Conservation (phyloP, 352 stramenopile species). For the Globisporangium ultimum region DNA sequence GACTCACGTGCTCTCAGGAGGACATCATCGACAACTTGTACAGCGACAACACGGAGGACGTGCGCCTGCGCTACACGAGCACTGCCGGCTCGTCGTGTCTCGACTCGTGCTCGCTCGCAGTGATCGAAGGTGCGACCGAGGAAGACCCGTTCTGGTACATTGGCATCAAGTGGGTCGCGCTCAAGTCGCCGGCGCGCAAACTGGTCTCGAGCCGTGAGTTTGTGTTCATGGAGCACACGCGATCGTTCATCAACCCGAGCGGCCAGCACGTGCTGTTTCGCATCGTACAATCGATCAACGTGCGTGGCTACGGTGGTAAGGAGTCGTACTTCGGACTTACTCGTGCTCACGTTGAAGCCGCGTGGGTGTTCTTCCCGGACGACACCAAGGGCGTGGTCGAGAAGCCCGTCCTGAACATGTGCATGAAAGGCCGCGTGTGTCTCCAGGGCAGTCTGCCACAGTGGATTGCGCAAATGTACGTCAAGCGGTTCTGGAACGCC, state of each 20-base stretch:
- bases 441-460: conserved; percentile 60
- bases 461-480: conserved; percentile 50
- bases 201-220: conserved; percentile 66
- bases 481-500: conserved; percentile 57
- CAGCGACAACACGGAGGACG: conserved; percentile 52
- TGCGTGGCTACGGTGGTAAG: conserved; percentile 55
- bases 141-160: conserved; percentile 77
- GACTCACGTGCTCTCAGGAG: conserved; percentile 50
- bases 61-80: conserved; percentile 33
- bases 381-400: conserved; percentile 8
- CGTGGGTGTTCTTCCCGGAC: conserved; percentile 74
- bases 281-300: conserved; percentile 59
- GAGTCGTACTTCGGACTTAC: conserved; percentile 69
- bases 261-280: conserved; percentile 59
- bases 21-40: conserved; percentile 61
- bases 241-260: conserved; percentile 40
- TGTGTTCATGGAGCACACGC: conserved; percentile 65
- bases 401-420: conserved; percentile 40
- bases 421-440: conserved; percentile 53
- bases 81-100: conserved; percentile 52
- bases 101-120: conserved; percentile 61
- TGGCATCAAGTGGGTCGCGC: conserved; percentile 70
- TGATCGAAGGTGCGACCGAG: conserved; percentile 53
- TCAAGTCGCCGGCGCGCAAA: conserved; percentile 55
- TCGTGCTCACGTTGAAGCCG: conserved; percentile 51